Evolutionary conservation across 208 protist species (phyloP), one percentile per base, ranked within the genome.

Genomic region (Crithidia expoeki): DNA sequence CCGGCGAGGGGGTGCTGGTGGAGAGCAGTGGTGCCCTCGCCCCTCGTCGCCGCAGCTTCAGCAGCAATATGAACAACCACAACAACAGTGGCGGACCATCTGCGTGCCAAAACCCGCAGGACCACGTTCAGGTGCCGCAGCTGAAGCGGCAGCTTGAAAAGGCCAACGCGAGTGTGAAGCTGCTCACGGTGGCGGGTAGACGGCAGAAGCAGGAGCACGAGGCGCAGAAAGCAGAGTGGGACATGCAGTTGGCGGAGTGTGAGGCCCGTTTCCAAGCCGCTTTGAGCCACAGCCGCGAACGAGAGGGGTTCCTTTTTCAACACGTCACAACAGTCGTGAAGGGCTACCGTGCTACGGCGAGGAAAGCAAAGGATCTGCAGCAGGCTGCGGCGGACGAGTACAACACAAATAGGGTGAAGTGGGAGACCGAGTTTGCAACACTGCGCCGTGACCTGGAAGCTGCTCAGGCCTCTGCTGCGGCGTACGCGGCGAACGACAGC

Each of bases 1-100:
- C 84, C 0, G 90, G 90, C 10, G 84, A 92, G 66, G 82, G 85
- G 62, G 79, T 85, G 14, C 21, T 79, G 0, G 64, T 88, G 32
- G 60, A 76, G 21, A 57, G 36, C 17, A 51, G 50, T 10, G 42
- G 34, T 19, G 71, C 32, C 12, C 21, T 28, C 21, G 47, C 47
- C 2, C 47, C 21, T 6, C 83, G 75, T 0, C 63, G 33, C 1
- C 61, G 51, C 62, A 82, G 63, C 72, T 42, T 46, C 36, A 52
- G n/a, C 10, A 19, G 28, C 7, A 17, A 52, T 23, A 17, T 30
- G 6, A 2, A 4, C 2, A 52, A 28, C 17, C 4, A 16, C 2
- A 28, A 2, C 3, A 11, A 36, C 57, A 64, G 28, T 40, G 47
- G 14, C 46, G 44, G 19, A 2, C 14, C 40, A 10, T 21, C 33